Evolutionary conservation across 225 moss, liverwort and hornwort species (phyloP).

Genomic region (Asterella californica): DNA sequence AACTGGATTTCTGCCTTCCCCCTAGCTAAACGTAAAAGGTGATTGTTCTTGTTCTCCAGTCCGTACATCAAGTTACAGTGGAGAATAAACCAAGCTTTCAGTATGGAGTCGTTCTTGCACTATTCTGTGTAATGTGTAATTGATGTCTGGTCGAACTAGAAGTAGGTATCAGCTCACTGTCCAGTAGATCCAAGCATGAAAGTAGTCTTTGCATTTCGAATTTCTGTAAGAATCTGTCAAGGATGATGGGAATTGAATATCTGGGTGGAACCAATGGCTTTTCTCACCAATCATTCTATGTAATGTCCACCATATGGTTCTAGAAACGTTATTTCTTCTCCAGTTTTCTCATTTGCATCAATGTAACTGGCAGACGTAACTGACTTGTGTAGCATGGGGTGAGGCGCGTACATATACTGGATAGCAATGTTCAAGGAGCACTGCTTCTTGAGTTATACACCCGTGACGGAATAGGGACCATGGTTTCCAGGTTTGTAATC

Average conservation of each 20-base stretch:
- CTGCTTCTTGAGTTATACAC: conserved; percentile 87
- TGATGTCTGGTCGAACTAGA: background rate
- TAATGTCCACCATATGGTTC: too few species aligned
- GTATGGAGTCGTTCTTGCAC: background rate
- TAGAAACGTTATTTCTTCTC: too few species aligned
- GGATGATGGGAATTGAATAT: too few species aligned
- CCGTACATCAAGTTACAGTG: too few species aligned
- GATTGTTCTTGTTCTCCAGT: too few species aligned
- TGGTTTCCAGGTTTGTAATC: conserved; percentile 39
- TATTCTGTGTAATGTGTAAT: background rate
- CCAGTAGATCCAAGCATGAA: background rate
- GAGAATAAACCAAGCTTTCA: too few species aligned
- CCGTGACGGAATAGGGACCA: conserved; percentile 84
- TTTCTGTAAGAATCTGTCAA: background rate
- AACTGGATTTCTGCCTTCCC: background rate
- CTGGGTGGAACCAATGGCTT: too few species aligned
- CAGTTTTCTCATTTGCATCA: background rate
- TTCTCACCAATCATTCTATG: too few species aligned
- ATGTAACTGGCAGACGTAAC: background rate
- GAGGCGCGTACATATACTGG: conserved; percentile 78
- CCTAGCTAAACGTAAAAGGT: too few species aligned
- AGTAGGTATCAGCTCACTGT: background rate
- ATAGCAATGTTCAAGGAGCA: conserved; percentile 78
- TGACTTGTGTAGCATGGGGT: conserved; percentile 54
- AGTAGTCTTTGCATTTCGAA: background rate